Conservation (phyloP, 176 grass and related monocot genomes). For the Bromus sterilis region DNA sequence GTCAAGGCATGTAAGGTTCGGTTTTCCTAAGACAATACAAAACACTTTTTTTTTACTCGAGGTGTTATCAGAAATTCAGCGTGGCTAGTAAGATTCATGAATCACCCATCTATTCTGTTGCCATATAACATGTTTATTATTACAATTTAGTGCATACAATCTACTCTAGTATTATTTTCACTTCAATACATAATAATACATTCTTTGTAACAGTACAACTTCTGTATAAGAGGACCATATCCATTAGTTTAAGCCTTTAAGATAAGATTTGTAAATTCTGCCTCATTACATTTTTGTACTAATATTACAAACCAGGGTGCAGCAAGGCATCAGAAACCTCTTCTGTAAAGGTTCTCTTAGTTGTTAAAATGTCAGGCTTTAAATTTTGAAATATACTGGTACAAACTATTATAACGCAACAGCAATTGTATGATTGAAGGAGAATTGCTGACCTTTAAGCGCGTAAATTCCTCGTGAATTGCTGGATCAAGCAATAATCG, state of each 20-base stretch:
- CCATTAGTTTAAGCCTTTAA: not conserved
- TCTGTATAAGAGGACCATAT: not conserved
- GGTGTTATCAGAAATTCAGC: not conserved
- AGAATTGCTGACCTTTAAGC: conserved; percentile 56
- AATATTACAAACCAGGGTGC: not conserved
- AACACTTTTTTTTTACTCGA: not conserved
- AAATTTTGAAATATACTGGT: not conserved
- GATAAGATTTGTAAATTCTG: not conserved
- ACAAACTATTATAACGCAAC: not conserved
- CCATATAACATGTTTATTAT: not conserved
- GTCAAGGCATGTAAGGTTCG: not conserved
- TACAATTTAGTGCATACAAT: not conserved
- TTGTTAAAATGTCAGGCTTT: not conserved
- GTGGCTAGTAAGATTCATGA: not conserved
- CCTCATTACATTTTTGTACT: not conserved
- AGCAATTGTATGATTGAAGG: not conserved
- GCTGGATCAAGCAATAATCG: conserved; percentile 96
- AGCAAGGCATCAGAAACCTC: not conserved
- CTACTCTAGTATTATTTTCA: not conserved
- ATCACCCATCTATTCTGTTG: not conserved
- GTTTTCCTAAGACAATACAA: not conserved
- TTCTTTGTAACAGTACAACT: not conserved
- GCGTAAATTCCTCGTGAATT: conserved; percentile 97
- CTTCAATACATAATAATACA: no score
- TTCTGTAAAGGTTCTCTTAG: not conserved